These are phyloP conservation scores for Heterobasidion occidentale DNA, from an alignment of 1,284 basidiomycete species.

Conservation along the genomic window DNA sequence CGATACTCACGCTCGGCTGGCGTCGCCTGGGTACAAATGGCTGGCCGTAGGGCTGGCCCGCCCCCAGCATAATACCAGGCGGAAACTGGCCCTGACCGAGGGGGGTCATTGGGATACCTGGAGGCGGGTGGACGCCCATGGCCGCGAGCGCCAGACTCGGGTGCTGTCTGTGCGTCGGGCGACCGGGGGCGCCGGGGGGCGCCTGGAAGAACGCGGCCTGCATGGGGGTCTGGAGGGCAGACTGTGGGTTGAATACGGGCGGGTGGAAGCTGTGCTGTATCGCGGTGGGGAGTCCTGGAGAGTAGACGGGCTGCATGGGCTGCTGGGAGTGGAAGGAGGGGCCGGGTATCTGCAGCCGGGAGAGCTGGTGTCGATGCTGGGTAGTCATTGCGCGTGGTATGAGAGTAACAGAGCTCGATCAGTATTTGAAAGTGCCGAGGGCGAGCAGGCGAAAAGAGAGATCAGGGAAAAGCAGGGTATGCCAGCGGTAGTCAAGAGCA, in stretches of 20 bases:
- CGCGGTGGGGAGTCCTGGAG: conserved; percentile 56
- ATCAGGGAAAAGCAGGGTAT: neutral
- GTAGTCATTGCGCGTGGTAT: conserved; percentile 1
- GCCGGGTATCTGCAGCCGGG: conserved; percentile 25
- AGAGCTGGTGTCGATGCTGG: conserved; percentile 18
- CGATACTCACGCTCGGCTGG: conserved; percentile 58
- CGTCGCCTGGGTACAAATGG: conserved; percentile 31
- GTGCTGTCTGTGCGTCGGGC: conserved; percentile 40
- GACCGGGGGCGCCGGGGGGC: conserved; percentile 40
- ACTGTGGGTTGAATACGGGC: conserved; percentile 36
- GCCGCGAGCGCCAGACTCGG: conserved; percentile 54
- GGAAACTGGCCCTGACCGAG: conserved; percentile 48
- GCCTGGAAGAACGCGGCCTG: conserved; percentile 52
- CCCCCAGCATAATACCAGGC: conserved; percentile 37
- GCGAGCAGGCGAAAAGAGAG: neutral
- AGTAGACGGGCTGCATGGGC: conserved; percentile 39
- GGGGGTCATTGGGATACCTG: conserved; percentile 52
- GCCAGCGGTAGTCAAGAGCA: neutral
- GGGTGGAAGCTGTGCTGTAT: conserved; percentile 47
- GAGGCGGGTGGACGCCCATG: conserved; percentile 48
- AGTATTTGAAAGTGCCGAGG: neutral
- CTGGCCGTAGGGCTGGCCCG: conserved; percentile 43
- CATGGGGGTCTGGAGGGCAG: conserved; percentile 60
- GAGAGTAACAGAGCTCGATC: neutral
- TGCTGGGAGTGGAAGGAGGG: conserved; percentile 23